phyloP scores from a whole-genome alignment of 176 grass and related monocot species.

The Aegilops bicornis region DNA sequence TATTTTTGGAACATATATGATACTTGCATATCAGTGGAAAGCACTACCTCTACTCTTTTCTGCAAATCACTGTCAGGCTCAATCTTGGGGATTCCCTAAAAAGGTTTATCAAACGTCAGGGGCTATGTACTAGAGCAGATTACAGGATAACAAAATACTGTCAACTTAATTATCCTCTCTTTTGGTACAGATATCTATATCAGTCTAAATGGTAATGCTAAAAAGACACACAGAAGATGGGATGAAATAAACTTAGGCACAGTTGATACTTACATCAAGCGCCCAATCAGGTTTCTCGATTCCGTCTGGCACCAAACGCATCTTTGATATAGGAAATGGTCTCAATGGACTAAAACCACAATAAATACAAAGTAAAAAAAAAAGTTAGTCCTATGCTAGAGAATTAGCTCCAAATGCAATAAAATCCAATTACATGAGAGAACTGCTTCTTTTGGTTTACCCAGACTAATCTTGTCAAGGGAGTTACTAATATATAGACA shows the following conservation, averaged over 20 bases:
- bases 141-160: slow-evolving; percentile 3
- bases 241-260: slow-evolving; percentile 15
- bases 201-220: slow-evolving; percentile 10
- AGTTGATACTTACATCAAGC: slow-evolving; percentile 63
- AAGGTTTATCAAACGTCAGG: slow-evolving; percentile 30
- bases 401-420: not conserved
- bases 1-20: not conserved
- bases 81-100: slow-evolving; percentile 87
- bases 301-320: slow-evolving; percentile 58
- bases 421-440: not conserved
- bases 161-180: not conserved
- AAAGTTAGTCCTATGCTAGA: not conserved
- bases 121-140: not conserved
- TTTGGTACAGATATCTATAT: not conserved
- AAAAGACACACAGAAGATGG: not conserved
- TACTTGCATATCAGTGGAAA: slow-evolving; percentile 11
- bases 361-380: slow-evolving; percentile 4
- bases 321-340: slow-evolving; percentile 89
- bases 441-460: not conserved
- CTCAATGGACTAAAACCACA: slow-evolving; percentile 62
- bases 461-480: not conserved
- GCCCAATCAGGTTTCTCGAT: slow-evolving; percentile 97
- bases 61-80: slow-evolving; percentile 92
- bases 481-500: not conserved
- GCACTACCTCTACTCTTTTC: slow-evolving; percentile 86